A percentile compares a stretch with the other conserved stretches of the same genome.
phyloP scores from a whole-genome alignment of 257 asterid species.

The Nicotiana paniculata region DNA sequence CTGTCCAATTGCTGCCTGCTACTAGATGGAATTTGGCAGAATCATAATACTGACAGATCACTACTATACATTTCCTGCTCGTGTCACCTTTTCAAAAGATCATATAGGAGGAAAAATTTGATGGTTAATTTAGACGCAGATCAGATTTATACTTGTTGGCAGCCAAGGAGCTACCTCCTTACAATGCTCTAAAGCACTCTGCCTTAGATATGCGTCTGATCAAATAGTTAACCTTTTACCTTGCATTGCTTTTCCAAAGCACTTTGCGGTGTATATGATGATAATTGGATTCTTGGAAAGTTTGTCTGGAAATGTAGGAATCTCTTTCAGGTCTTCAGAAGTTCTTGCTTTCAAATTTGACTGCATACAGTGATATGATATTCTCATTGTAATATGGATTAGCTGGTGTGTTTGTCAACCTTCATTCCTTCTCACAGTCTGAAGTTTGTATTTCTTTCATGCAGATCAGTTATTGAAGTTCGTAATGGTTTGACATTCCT shows the following conservation, averaged over 20 bases:
- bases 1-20: not conserved
- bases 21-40: not conserved
- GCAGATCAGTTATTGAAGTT: constrained; percentile 98
- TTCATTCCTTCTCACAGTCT: constrained; percentile 9
- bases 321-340: not conserved
- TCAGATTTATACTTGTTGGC: not conserved
- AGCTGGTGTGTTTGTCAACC: not conserved
- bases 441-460: constrained; percentile 16
- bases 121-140: not conserved
- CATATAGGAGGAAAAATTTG: not conserved
- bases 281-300: not conserved
- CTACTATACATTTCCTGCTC: not conserved
- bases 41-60: not conserved
- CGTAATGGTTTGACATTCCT: constrained; percentile 95
- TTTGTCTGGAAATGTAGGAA: not conserved
- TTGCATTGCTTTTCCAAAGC: not conserved
- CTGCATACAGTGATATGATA: not conserved
- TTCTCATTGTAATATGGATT: not conserved
- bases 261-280: not conserved
- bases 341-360: not conserved
- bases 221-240: not conserved
- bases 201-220: not conserved
- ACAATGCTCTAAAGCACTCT: not conserved
- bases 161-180: not conserved
- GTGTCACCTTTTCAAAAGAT: not conserved